Conservation (phyloP, 2,329 filamentous ascomycete genomes). For the Periconia macrospinosa region DNA sequence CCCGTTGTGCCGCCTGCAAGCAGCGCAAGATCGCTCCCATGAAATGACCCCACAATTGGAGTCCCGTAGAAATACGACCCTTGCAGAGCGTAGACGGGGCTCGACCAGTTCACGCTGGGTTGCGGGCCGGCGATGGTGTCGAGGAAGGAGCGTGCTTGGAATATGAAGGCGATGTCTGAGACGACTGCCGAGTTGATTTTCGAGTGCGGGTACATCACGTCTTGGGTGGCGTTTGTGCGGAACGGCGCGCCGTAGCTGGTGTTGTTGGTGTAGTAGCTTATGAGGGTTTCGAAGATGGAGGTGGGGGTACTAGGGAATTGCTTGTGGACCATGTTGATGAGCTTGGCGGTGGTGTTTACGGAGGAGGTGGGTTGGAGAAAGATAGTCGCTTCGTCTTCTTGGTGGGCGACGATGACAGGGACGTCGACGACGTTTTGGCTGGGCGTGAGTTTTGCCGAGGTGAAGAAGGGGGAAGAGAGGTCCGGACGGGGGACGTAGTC, state of each 20-base stretch:
- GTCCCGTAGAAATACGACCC: neutral
- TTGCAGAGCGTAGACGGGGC: neutral
- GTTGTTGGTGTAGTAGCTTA: neutral
- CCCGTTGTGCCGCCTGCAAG: neutral
- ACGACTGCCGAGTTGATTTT: neutral
- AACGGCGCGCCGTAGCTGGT: neutral
- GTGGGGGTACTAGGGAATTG: neutral
- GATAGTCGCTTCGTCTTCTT: neutral
- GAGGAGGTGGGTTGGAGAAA: neutral
- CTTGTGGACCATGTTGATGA: neutral
- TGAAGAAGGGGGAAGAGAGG: neutral
- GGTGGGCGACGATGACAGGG: neutral
- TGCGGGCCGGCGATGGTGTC: neutral
- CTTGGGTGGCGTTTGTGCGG: neutral
- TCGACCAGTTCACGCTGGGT: neutral
- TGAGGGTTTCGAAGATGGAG: neutral
- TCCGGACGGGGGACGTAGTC: neutral
- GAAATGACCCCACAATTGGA: neutral
- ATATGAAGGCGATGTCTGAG: neutral
- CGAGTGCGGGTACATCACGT: neutral
- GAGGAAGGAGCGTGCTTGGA: neutral
- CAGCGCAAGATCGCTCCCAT: neutral
- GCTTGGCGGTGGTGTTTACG: neutral
- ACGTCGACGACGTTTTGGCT: neutral
- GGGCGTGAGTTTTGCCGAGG: neutral